Conservation (phyloP, 306 rosid species). For the Glycine soja region DNA sequence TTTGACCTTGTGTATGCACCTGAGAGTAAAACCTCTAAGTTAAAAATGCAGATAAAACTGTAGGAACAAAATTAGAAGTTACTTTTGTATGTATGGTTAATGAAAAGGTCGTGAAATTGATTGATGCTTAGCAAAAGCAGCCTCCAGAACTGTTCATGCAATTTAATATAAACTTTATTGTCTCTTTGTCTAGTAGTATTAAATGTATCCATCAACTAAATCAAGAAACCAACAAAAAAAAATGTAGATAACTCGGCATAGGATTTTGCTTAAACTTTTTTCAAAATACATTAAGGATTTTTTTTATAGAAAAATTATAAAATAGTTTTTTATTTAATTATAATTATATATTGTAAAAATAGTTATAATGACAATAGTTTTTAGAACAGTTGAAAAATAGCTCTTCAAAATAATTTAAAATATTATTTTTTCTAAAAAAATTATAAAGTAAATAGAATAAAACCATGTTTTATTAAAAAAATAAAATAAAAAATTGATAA, state of each 20-base stretch:
- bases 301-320: not conserved
- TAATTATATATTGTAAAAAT: not conserved
- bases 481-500: no score
- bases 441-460: not conserved
- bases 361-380: not conserved
- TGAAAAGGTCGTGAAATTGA: conserved; percentile 40
- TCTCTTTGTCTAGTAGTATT: conserved; percentile 28
- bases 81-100: not conserved
- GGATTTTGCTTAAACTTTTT: not conserved
- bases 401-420: not conserved
- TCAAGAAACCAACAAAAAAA: conserved; percentile 21
- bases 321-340: not conserved
- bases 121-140: conserved; percentile 46
- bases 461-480: no score
- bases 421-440: not conserved
- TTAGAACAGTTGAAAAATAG: not conserved
- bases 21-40: not conserved
- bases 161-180: conserved; percentile 4
- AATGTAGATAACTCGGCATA: not conserved
- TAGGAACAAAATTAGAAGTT: not conserved
- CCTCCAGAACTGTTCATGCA: conserved; percentile 5
- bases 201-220: conserved; percentile 33
- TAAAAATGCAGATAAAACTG: not conserved
- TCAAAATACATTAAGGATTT: not conserved
- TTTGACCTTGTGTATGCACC: not conserved